Evolutionary conservation across 164 flowering plant species (phyloP).

Genomic region (Malania oleifera): DNA sequence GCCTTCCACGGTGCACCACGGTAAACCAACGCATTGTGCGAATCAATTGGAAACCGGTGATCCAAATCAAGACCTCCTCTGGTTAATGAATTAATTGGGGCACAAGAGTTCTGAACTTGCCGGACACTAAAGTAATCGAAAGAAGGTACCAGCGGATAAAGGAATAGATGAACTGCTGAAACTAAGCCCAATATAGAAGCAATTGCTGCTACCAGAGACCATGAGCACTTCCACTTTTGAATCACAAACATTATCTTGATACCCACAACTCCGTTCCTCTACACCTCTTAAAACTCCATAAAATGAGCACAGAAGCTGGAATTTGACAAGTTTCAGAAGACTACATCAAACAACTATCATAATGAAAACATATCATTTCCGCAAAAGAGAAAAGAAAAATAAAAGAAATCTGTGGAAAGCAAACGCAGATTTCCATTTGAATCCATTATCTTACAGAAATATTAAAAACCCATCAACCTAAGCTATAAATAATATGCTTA

Average conservation of each 20-base stretch:
- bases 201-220: conserved; percentile 52
- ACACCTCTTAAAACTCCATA: neutral
- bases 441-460: no score
- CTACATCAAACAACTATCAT: no score
- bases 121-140: conserved; percentile 36
- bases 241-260: conserved; percentile 29
- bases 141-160: conserved; percentile 57
- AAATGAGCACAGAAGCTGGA: no score
- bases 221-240: conserved; percentile 60
- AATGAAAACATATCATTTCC: no score
- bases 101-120: conserved; percentile 35
- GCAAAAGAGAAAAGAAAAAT: no score
- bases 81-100: conserved; percentile 33
- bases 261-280: neutral
- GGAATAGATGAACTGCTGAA: conserved; percentile 60
- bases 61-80: conserved; percentile 30
- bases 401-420: no score
- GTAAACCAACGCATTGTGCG: conserved; percentile 63
- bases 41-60: conserved; percentile 46
- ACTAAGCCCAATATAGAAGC: conserved; percentile 49
- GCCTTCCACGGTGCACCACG: conserved; percentile 87
- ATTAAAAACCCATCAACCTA: no score
- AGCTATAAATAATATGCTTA: no score
- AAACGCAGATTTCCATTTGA: no score
- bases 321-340: no score